Conservation (phyloP, 2,329 filamentous ascomycete genomes). For the Penicillium glabrum region DNA sequence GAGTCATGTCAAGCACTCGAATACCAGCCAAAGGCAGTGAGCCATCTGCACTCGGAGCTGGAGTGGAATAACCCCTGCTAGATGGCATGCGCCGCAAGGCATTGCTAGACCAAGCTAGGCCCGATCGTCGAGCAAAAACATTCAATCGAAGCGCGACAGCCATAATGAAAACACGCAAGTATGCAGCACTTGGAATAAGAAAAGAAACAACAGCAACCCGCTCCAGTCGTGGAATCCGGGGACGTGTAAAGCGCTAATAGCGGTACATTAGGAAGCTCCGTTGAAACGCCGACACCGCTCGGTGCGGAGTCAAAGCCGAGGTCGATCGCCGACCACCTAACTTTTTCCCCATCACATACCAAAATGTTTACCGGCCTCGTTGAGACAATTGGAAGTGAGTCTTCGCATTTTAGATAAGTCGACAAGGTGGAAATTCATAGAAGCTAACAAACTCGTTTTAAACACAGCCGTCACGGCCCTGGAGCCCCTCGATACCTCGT, state of each 20-base stretch:
- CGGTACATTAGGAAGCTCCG: conserved; percentile 24
- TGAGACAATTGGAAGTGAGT: conserved; percentile 86
- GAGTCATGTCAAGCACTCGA: conserved; percentile 91
- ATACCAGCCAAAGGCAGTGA: conserved; percentile 77
- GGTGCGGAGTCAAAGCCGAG: conserved; percentile 26
- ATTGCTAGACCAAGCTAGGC: conserved; percentile 19
- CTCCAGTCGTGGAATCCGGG: background rate
- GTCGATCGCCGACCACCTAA: conserved; percentile 16
- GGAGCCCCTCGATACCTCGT: conserved; percentile 73
- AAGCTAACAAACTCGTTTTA: conserved; percentile 23
- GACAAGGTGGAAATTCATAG: conserved; percentile 1
- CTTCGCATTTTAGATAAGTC: background rate
- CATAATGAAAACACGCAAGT: conserved; percentile 18
- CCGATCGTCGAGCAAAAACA: conserved; percentile 23
- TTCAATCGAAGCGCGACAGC: conserved; percentile 25
- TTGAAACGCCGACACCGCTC: conserved; percentile 28
- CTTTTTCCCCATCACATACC: conserved; percentile 14
- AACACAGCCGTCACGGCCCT: conserved; percentile 75
- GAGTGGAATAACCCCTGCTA: conserved; percentile 43
- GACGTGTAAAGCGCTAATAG: conserved; percentile 11
- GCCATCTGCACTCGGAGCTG: conserved; percentile 40
- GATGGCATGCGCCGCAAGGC: conserved; percentile 21
- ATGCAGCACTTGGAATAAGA: background rate
- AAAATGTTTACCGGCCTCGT: conserved; percentile 95
- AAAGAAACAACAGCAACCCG: background rate